Base-by-base conservation (phyloP, 352 stramenopile genomes). In the Phytophthora pistaciae region DNA sequence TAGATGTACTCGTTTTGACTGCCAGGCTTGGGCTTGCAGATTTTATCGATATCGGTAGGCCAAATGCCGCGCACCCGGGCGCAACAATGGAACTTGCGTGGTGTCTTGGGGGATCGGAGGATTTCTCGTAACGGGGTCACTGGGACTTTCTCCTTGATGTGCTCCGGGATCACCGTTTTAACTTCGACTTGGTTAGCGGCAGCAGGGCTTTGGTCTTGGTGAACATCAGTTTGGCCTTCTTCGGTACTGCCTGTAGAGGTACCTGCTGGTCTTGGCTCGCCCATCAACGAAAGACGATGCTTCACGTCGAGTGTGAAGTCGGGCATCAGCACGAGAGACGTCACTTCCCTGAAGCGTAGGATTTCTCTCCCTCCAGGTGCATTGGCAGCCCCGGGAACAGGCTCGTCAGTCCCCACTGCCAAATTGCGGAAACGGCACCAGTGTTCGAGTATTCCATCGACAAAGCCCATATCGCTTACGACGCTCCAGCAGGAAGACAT, bases 391-490 rank as follows among this genome's bases (percentile, higher is more conserved):
- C 58, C 74, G 13, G 68, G 60, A 13, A 70, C 61, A 7, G 60
- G 67, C 29, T 83, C 75, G 27, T 81, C 72, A n/a, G 69, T 66
- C 21, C 71, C 76, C 3, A 95, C 72, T 1, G 80, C 68, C 21
- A 95, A 65, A 52, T 95, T 95, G 25, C 87, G 83, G 46, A 95
- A 93, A 20, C 87, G 87, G 55, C 82, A 92, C 87, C 87, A 95
- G 9, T 86, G 66, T 1, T 42, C 63, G 6, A 74, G 66, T 18
- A 91, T 77, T 31, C 52, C 33, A 3, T 80, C 46, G 0, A 77
- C 36, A 46, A 93, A 91, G 1, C 84, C 84, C 60, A 93, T 84
- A 16, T 82, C 68, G 57, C 79, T 59, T 40, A 95, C 62, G 18
- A 93, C 61, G 8, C 75, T 40, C 84, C 85, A 93, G 72, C 85